Evolutionary conservation across 495 filamentous ascomycete genomes (phyloP).

Genomic region (Sordaria brevicollis): DNA sequence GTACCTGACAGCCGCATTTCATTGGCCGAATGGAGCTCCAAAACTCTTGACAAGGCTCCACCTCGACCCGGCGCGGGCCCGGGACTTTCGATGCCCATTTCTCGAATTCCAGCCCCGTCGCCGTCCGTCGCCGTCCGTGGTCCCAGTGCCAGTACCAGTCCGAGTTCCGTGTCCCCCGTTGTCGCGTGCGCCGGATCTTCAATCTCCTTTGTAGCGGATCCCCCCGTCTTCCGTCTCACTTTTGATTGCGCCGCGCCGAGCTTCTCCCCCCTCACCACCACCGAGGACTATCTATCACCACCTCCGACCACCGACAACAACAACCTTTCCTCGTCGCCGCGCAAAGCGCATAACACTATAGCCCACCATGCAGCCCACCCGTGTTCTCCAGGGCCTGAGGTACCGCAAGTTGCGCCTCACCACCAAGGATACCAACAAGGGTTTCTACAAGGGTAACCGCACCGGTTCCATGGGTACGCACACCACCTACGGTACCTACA

Average conservation of each 20-base stretch:
- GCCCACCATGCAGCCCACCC: slow-evolving; percentile 54
- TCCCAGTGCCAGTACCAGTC: neutral
- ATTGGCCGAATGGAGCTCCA: neutral
- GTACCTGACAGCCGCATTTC: neutral
- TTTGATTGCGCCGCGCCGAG: neutral
- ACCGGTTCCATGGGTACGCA: slow-evolving; percentile 79
- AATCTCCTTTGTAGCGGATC: neutral
- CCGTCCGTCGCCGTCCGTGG: neutral
- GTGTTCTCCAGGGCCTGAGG: slow-evolving; percentile 50
- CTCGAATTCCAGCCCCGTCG: neutral
- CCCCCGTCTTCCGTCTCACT: neutral
- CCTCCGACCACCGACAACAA: neutral
- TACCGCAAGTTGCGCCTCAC: slow-evolving; percentile 63
- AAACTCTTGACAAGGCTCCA: neutral
- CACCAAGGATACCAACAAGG: slow-evolving; percentile 85
- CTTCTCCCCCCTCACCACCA: neutral
- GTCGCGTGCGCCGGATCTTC: neutral
- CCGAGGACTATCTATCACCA: neutral
- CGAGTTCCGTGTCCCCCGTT: neutral
- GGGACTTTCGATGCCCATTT: neutral
- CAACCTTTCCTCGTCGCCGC: neutral
- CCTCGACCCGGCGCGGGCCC: neutral
- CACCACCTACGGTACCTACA: slow-evolving; percentile 74
- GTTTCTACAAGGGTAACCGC: slow-evolving; percentile 93
- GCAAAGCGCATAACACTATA: neutral